Conservation (phyloP, 257 asterid species). For the Plantago major region DNA sequence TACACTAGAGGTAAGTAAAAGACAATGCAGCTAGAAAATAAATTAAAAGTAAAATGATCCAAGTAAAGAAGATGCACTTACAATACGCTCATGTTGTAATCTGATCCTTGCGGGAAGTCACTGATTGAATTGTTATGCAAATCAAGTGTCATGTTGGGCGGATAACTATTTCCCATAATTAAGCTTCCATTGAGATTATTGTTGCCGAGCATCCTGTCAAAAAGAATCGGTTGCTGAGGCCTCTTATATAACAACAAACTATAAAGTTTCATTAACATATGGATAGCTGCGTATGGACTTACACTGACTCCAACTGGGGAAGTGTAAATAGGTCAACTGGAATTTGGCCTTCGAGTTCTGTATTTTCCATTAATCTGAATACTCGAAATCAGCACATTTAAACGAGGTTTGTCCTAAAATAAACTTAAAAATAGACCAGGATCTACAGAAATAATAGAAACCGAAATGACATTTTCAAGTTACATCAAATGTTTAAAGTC, state of each 20-base stretch:
- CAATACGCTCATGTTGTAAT: constrained; percentile 44
- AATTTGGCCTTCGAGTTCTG: constrained; percentile 52
- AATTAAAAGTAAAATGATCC: constrained; percentile 1
- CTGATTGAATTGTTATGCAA: constrained; percentile 60
- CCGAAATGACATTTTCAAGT: background rate
- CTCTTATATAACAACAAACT: background rate
- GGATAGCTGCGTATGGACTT: constrained; percentile 28
- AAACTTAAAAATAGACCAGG: background rate
- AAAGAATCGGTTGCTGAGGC: constrained; percentile 15
- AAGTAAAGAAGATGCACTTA: constrained; percentile 24
- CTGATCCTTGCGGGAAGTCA: constrained; percentile 39
- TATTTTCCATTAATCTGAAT: constrained; percentile 61
- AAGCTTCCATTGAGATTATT: constrained; percentile 57
- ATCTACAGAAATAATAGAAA: background rate
- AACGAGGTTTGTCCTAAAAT: background rate
- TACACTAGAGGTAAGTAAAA: too few species aligned
- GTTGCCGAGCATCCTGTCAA: constrained; percentile 52
- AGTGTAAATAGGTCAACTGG: constrained; percentile 49
- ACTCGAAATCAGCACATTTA: constrained; percentile 8
- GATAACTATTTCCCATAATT: constrained; percentile 60
- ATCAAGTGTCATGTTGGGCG: constrained; percentile 56
- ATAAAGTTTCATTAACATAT: background rate
- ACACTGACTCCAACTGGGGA: constrained; percentile 72
- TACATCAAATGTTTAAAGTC: background rate
- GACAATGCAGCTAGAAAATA: too few species aligned